phyloP scores from a whole-genome alignment of 148 eudicot genomes.

The Beta vulgaris region DNA sequence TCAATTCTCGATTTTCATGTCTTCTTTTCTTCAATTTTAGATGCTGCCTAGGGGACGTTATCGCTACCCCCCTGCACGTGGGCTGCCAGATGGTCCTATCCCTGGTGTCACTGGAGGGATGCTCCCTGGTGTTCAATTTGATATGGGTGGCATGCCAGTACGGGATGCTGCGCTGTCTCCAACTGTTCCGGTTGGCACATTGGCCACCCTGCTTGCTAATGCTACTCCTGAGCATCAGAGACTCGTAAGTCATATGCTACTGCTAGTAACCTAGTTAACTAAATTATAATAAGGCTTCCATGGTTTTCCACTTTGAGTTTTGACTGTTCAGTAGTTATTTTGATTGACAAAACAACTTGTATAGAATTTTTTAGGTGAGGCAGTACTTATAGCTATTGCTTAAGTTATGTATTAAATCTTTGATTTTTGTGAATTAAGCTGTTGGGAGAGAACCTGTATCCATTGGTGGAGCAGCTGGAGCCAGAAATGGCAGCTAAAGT shows the following conservation, averaged over 20 bases:
- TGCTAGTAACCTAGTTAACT: neutral
- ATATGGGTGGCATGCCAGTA: slow-evolving; percentile 55
- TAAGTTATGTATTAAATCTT: neutral
- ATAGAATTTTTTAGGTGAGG: neutral
- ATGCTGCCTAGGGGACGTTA: slow-evolving; percentile 69
- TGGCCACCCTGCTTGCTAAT: slow-evolving; percentile 79
- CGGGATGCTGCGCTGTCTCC: slow-evolving; percentile 56
- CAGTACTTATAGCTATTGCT: neutral
- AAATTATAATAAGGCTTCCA: neutral
- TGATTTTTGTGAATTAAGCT: slow-evolving; percentile 35
- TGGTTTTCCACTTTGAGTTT: neutral
- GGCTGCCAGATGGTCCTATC: slow-evolving; percentile 47
- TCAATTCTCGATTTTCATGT: neutral
- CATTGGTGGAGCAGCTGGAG: slow-evolving; percentile 71
- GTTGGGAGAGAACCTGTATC: slow-evolving; percentile 76
- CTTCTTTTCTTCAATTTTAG: slow-evolving; percentile 32
- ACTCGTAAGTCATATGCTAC: slow-evolving; percentile 44
- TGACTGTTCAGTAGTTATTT: no score
- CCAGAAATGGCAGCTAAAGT: slow-evolving; percentile 74
- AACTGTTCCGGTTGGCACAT: slow-evolving; percentile 53
- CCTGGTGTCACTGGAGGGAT: slow-evolving; percentile 52
- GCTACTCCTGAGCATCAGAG: slow-evolving; percentile 71
- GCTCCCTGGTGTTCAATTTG: slow-evolving; percentile 56
- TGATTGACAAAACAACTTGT: no score
- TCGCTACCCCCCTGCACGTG: slow-evolving; percentile 58